Evolutionary conservation across 1,139 yeast species (phyloP), one percentile per base, ranked within the genome.

Genomic region (Kodamaea arcana): DNA sequence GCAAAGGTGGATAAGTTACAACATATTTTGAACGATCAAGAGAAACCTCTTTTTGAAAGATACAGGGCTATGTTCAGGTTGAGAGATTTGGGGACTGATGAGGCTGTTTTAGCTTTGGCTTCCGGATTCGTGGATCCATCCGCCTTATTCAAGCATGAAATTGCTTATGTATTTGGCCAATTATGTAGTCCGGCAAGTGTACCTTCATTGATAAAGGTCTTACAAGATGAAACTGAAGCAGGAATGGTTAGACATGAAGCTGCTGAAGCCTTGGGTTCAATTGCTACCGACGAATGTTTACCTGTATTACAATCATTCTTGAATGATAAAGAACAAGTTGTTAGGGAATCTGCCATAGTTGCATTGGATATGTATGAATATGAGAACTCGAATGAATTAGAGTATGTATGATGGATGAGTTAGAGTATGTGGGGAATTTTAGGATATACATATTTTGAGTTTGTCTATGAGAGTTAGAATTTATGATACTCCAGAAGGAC

Each of bases 191-290:
- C 97, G 13, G 88, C 82, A 23, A 82, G 95, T 26, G 95, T 92
- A 25, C 96, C 97, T 30, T 72, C 94, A 16, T 75, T 94, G 48
- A 75, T 87, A 43, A 80, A 84, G 60, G 90, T 92, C 7, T 74
- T 94, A 51, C 78, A 79, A 48, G 79, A 86, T 58, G 77, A 72
- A 39, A 56, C 63, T 13, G 96, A 94, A 66, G 97, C 94, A 30
- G 95, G 94, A 41, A 94, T 94, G 98, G 98, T 94, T 24, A 83
- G 99, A 66, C 99, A 94, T 58, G 99, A 94, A 65, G 98, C 98
- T 38, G 98, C 98, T 21, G 99, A 94, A 65, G 98, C 98, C 20
- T 73, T 94, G 50, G 98, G 98, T 16, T 78, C 95, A 20, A 92
- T 94, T 57, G 97, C 96, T 17, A 86, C 97, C n/a, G 95, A 86